Evolutionary conservation across 495 filamentous ascomycete genomes (phyloP).

Genomic region (Haplographium delicatum): DNA sequence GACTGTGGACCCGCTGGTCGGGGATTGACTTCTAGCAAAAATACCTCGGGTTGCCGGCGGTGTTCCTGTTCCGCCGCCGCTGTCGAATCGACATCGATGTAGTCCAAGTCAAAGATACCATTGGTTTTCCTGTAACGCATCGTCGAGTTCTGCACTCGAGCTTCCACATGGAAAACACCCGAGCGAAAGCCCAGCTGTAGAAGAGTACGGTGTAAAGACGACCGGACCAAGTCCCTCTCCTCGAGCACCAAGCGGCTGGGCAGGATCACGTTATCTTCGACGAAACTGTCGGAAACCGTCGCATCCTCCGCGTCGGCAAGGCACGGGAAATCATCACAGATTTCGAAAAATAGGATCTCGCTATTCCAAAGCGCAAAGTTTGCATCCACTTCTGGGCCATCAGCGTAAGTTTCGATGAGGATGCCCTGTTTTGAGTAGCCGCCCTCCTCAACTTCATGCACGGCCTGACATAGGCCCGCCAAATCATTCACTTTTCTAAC

Average conservation of each 20-base stretch:
- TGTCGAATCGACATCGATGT: too few species aligned
- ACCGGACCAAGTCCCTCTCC: not conserved
- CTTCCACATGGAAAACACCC: conserved; percentile 32
- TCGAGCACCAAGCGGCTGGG: not conserved
- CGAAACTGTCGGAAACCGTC: not conserved
- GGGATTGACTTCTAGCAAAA: not conserved
- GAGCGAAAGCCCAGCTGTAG: conserved; percentile 19
- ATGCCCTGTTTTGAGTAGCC: not conserved
- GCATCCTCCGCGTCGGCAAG: conserved; percentile 20
- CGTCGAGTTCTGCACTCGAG: conserved; percentile 25
- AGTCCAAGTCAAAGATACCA: conserved; percentile 18
- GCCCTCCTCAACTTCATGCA: not conserved
- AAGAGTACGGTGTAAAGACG: conserved; percentile 1
- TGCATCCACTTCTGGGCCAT: conserved; percentile 34
- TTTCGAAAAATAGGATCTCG: conserved; percentile 32
- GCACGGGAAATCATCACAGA: conserved; percentile 32
- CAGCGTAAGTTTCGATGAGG: conserved; percentile 27
- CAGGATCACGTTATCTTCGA: conserved; percentile 9
- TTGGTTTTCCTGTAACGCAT: conserved; percentile 22
- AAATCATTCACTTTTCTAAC: conserved; percentile 1
- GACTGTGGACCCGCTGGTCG: not conserved
- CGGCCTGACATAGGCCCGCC: not conserved
- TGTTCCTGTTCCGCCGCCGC: not conserved
- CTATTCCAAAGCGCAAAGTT: conserved; percentile 32
- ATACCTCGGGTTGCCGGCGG: not conserved